Evolutionary conservation across 139 green algal species (phyloP), one percentile per base, ranked within the genome.

Genomic region (Asterochloris erici): DNA sequence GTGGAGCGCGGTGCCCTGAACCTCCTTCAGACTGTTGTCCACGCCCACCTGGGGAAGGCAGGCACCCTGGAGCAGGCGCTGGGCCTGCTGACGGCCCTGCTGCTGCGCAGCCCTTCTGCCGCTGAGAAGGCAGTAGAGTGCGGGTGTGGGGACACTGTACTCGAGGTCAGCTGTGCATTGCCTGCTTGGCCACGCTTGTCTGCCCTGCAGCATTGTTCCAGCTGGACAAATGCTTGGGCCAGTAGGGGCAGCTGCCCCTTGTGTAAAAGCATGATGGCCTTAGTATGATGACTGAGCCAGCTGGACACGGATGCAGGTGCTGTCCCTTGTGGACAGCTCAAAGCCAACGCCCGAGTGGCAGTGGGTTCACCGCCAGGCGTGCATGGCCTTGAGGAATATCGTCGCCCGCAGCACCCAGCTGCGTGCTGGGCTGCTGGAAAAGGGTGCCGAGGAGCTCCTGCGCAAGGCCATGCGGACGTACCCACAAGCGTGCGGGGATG

Each of bases 381-480:
- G 92, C 88, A 95, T 97, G 88, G 84, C 90, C 11, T 17, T 97
- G 27, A 87, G 94, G 60, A 96, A 97, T 86, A 91, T 94, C 71
- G 91, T 92, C n/a, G 92, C 90, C 27, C 88, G 94, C 69, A 93
- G 87, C 81, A 82, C 90, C 0, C 90, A 97, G 82, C 84, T 94
- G 74, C 86, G 93, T 11, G 73, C 89, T 0, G n/a, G 62, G 15
- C 88, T 94, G 71, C 82, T 96, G 79, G 87, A 86, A 27, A 86
- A 83, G 12, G 93, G 93, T 0, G 88, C 84, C 4, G 94, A 96
- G 84, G 61, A 61, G 71, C 63, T 93, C 79, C 75, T 98, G 84
- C 86, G 93, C 0, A 73, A 71, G 26, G 88, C 87, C 10, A 93
- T 94, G 89, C 61, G 47, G 10, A 77, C 73, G 29, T 89, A 91